A percentile compares a stretch with the other conserved stretches of the same genome.
Conservation (phyloP, 257 asterid genomes). For the Capsicum chinense region DNA sequence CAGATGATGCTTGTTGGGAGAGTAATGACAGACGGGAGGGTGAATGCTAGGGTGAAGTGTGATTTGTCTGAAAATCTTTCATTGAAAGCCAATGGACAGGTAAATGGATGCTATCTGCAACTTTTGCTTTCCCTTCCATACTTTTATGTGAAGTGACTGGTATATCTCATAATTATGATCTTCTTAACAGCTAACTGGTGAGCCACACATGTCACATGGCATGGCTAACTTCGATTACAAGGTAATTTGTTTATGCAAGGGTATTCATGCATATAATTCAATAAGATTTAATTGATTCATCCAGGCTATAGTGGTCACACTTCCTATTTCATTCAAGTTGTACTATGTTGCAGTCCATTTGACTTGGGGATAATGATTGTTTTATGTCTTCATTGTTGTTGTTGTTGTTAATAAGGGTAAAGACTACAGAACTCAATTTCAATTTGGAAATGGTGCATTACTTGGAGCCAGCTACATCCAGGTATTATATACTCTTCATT, state of each 20-base stretch:
- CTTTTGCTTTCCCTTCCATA: constrained; percentile 22
- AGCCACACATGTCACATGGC: constrained; percentile 96
- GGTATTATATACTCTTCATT: constrained; percentile 31
- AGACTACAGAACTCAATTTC: constrained; percentile 36
- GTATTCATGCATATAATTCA: neutral
- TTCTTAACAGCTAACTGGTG: constrained; percentile 74
- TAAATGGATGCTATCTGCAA: constrained; percentile 39
- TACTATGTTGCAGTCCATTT: constrained; percentile 2
- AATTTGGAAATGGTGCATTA: constrained; percentile 39
- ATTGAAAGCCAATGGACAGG: constrained; percentile 90
- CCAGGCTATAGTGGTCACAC: neutral
- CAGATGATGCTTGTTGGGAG: constrained; percentile 97
- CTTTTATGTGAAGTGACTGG: neutral
- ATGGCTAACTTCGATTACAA: constrained; percentile 93
- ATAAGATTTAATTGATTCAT: neutral
- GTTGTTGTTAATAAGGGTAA: constrained; percentile 33
- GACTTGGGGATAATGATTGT: constrained; percentile 17
- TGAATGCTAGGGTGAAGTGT: constrained; percentile 89
- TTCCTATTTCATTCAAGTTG: constrained; percentile 12
- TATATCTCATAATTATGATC: constrained; percentile 29
- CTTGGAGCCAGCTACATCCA: constrained; percentile 40
- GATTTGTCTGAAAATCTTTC: constrained; percentile 87
- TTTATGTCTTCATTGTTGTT: neutral
- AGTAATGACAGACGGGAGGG: constrained; percentile 87
- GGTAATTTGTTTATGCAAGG: constrained; percentile 51